Conservation (phyloP, 2,329 filamentous ascomycete genomes). For the Basipetospora sp. region DNA sequence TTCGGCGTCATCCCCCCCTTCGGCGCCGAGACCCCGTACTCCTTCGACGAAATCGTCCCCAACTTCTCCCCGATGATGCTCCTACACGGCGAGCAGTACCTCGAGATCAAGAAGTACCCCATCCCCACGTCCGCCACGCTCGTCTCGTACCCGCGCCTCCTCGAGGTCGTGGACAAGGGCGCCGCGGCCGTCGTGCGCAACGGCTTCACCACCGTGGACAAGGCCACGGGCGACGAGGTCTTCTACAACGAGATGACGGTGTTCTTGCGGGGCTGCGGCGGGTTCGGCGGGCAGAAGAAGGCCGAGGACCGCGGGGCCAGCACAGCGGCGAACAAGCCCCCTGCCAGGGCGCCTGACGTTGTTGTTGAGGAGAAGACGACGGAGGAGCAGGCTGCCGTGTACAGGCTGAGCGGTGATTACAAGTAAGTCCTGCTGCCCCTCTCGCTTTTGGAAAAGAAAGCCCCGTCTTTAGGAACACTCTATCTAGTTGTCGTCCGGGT, state of each 20-base stretch:
- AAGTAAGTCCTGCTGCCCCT: conserved; percentile 52
- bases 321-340: conserved; percentile 65
- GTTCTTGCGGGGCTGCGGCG: conserved; percentile 81
- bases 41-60: conserved; percentile 67
- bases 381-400: conserved; percentile 83
- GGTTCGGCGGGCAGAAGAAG: conserved; percentile 74
- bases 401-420: conserved; percentile 84
- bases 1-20: conserved; percentile 94
- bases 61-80: conserved; percentile 99
- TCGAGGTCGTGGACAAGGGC: conserved; percentile 95
- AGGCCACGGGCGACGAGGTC: conserved; percentile 70
- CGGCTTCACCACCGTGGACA: conserved; percentile 70
- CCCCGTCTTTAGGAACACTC: too few relatives aligned
- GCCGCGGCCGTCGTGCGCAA: conserved; percentile 70
- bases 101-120: conserved; percentile 83
- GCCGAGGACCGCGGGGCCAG: conserved; percentile 62
- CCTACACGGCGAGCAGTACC: conserved; percentile 94
- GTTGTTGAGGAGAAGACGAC: conserved; percentile 75
- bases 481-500: too few relatives aligned
- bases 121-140: conserved; percentile 73
- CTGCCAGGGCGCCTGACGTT: conserved; percentile 60
- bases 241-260: conserved; percentile 96
- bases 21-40: conserved; percentile 66
- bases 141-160: conserved; percentile 59
- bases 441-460: too few relatives aligned